Evolutionary conservation across 176 grass and related monocot species (phyloP).

Genomic region (Carex pumila): DNA sequence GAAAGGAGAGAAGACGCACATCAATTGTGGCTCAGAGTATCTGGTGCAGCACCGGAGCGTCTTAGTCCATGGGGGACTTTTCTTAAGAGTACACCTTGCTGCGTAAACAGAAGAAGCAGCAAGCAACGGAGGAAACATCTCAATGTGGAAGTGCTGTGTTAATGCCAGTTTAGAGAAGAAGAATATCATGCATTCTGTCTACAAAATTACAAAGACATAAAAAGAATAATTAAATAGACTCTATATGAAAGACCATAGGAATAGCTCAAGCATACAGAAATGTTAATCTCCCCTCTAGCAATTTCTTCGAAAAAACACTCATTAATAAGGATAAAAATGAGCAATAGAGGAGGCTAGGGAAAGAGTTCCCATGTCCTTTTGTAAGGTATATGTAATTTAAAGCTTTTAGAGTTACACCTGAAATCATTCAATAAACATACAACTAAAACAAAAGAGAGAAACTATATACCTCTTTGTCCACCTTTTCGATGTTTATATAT

Average conservation of each 20-base stretch:
- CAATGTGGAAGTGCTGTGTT: slow-evolving; percentile 50
- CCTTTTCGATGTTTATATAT: slow-evolving; percentile 50
- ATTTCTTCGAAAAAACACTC: too few species aligned
- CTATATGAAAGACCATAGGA: neutral
- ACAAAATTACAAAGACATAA: slow-evolving; percentile 10
- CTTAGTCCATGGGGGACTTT: slow-evolving; percentile 58
- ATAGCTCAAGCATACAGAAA: neutral
- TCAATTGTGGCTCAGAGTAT: slow-evolving; percentile 43
- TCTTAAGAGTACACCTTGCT: slow-evolving; percentile 75
- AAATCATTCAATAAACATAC: slow-evolving; percentile 9
- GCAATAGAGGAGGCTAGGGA: neutral
- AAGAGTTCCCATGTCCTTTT: too few species aligned
- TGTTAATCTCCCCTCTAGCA: too few species aligned
- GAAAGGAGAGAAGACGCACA: slow-evolving; percentile 26
- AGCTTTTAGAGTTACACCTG: neutral
- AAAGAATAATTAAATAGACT: neutral
- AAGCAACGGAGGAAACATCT: slow-evolving; percentile 38
- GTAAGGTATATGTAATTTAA: neutral
- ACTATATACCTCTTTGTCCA: slow-evolving; percentile 45
- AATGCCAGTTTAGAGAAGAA: slow-evolving; percentile 68
- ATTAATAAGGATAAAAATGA: neutral
- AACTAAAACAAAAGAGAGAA: neutral
- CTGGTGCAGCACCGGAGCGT: slow-evolving; percentile 57
- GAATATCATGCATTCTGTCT: slow-evolving; percentile 71
- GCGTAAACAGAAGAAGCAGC: slow-evolving; percentile 65